A percentile compares a stretch with the other conserved stretches of the same genome.
phyloP scores from a whole-genome alignment of 345 rosid species.

The Limnanthes douglasii region DNA sequence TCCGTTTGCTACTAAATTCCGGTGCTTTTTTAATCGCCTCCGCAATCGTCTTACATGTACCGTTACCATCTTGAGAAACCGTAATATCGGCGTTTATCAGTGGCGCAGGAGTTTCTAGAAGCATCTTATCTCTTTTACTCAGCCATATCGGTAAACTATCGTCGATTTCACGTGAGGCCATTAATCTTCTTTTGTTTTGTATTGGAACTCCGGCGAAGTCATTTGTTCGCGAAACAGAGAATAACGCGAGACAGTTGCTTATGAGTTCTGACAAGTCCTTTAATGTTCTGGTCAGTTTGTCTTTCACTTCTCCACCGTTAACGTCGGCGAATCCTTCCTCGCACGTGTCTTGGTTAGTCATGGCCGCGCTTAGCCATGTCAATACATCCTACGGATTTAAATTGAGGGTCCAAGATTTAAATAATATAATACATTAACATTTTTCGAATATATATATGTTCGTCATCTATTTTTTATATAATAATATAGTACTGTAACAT shows the following conservation, averaged over 20 bases:
- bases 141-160: constrained; percentile 51
- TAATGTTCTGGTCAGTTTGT: constrained; percentile 35
- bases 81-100: constrained; percentile 68
- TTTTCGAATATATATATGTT: no score
- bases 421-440: neutral
- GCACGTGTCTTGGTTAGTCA: constrained; percentile 95
- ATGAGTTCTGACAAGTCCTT: constrained; percentile 80
- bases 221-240: constrained; percentile 19
- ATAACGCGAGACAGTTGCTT: constrained; percentile 82
- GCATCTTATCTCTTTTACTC: constrained; percentile 37
- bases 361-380: constrained; percentile 92
- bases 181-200: constrained; percentile 52
- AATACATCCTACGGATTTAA: constrained; percentile 37
- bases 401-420: no score
- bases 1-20: constrained; percentile 49
- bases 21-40: constrained; percentile 93
- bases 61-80: constrained; percentile 79
- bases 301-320: constrained; percentile 48
- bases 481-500: neutral
- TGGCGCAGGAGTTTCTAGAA: constrained; percentile 36
- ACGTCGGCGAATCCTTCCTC: constrained; percentile 58
- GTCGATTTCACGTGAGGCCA: constrained; percentile 2
- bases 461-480: neutral
- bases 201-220: constrained; percentile 85
- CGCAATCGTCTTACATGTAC: constrained; percentile 61